phyloP scores from a whole-genome alignment of 176 grass and related monocot species.

The Olyra latifolia region DNA sequence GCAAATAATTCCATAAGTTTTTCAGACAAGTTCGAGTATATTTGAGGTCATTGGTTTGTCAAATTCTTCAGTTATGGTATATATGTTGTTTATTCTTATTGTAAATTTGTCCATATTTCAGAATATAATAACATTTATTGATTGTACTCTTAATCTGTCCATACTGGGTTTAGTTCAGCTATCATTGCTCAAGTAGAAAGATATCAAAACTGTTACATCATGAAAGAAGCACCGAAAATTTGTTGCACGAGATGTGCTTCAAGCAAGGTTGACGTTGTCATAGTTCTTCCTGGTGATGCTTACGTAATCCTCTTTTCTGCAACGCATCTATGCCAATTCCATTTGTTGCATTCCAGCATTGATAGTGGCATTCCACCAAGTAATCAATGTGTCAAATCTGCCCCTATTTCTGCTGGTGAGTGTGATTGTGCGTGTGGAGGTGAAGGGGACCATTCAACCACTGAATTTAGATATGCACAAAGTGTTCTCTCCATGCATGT shows the following conservation, averaged over 20 bases:
- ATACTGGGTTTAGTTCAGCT: background rate
- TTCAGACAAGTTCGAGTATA: background rate
- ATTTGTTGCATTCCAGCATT: background rate
- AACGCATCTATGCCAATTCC: slow-evolving; percentile 5
- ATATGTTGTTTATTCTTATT: slow-evolving; percentile 43
- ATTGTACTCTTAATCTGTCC: background rate
- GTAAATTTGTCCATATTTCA: slow-evolving; percentile 48
- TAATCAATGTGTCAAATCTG: background rate
- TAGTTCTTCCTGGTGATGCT: background rate
- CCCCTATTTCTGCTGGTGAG: background rate
- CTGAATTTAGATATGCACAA: background rate
- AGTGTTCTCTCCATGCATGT: background rate
- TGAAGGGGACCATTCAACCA: background rate
- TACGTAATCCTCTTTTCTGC: background rate
- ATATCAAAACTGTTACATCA: background rate
- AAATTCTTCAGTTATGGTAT: slow-evolving; percentile 23
- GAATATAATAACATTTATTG: slow-evolving; percentile 5
- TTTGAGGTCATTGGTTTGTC: slow-evolving; percentile 26
- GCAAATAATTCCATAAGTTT: slow-evolving; percentile 30
- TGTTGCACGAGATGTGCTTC: background rate
- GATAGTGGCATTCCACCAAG: background rate
- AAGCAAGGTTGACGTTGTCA: background rate
- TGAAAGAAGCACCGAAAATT: background rate
- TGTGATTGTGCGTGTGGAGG: background rate
- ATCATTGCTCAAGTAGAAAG: slow-evolving; percentile 1